Evolutionary conservation across 257 asterid genomes (phyloP).

Genomic region (Gentiana straminea): DNA sequence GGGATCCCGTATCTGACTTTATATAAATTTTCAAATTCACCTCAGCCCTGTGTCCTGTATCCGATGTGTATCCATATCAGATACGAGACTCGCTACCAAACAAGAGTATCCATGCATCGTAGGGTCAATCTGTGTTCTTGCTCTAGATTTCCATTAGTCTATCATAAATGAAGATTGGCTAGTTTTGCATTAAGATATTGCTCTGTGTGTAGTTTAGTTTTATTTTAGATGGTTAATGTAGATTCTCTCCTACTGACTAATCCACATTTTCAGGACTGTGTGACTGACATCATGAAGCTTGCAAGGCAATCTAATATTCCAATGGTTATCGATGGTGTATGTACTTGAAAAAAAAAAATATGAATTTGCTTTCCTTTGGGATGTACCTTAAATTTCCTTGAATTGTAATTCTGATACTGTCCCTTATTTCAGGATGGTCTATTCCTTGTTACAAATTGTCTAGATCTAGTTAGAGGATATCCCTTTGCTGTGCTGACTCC

Average conservation of each 20-base stretch:
- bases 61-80: no score
- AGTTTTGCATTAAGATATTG: no score
- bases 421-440: conserved; percentile 72
- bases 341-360: conserved; percentile 9
- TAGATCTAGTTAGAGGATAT: conserved; percentile 70
- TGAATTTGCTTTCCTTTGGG: background rate
- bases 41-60: no score
- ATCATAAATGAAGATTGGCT: no score
- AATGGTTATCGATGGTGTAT: conserved; percentile 92
- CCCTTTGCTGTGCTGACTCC: conserved; percentile 95
- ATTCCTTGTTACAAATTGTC: conserved; percentile 70
- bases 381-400: background rate
- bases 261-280: conserved; percentile 61
- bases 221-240: no score
- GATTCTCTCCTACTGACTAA: conserved; percentile 6
- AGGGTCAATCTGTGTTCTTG: no score
- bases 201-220: no score
- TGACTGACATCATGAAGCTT: conserved; percentile 74
- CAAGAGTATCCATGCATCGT: no score
- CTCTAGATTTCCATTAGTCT: no score
- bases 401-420: conserved; percentile 9
- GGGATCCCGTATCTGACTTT: no score
- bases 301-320: conserved; percentile 82
- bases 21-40: no score
- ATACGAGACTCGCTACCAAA: no score